Conservation (phyloP, 2,329 filamentous ascomycete species). For the Fusarium avenaceum region DNA sequence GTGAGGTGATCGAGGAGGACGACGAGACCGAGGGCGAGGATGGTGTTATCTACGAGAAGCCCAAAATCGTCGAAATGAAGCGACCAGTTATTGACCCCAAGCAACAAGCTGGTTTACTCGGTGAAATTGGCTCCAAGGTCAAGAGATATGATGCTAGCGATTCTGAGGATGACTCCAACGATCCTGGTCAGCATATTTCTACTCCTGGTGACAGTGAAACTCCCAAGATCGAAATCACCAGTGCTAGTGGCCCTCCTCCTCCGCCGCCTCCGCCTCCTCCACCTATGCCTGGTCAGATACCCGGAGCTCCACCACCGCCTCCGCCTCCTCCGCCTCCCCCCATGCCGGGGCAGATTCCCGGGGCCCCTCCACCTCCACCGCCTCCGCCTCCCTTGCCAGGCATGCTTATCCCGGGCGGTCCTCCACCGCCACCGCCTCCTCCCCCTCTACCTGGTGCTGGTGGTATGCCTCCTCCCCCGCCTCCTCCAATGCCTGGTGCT, state of each 20-base stretch:
- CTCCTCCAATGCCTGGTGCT: slow-evolving; percentile 75
- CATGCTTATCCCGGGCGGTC: slow-evolving; percentile 14
- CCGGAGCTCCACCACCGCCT: slow-evolving; percentile 5
- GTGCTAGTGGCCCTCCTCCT: slow-evolving; percentile 52
- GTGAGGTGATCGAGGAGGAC: slow-evolving; percentile 63
- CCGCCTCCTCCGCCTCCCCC: slow-evolving; percentile 53
- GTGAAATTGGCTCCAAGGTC: slow-evolving; percentile 81
- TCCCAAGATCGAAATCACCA: slow-evolving; percentile 71
- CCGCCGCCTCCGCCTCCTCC: slow-evolving; percentile 50
- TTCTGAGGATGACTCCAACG: slow-evolving; percentile 79
- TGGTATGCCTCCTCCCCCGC: slow-evolving; percentile 65
- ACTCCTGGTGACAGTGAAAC: slow-evolving; percentile 73
- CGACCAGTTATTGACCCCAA: slow-evolving; percentile 75
- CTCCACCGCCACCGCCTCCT: slow-evolving; percentile 39
- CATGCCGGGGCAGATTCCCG: slow-evolving; percentile 60
- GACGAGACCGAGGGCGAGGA: slow-evolving; percentile 65
- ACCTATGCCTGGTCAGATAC: slow-evolving; percentile 61
- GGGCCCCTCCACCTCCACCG: slow-evolving; percentile 46
- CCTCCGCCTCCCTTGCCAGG: slow-evolving; percentile 41
- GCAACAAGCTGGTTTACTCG: slow-evolving; percentile 74
- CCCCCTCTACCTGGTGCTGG: slow-evolving; percentile 54
- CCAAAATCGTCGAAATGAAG: slow-evolving; percentile 82
- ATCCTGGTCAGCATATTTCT: slow-evolving; percentile 78
- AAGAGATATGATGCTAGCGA: slow-evolving; percentile 80
- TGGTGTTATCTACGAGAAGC: slow-evolving; percentile 77